phyloP scores from a whole-genome alignment of 2,329 filamentous ascomycete species.

The Penicillium sp. region DNA sequence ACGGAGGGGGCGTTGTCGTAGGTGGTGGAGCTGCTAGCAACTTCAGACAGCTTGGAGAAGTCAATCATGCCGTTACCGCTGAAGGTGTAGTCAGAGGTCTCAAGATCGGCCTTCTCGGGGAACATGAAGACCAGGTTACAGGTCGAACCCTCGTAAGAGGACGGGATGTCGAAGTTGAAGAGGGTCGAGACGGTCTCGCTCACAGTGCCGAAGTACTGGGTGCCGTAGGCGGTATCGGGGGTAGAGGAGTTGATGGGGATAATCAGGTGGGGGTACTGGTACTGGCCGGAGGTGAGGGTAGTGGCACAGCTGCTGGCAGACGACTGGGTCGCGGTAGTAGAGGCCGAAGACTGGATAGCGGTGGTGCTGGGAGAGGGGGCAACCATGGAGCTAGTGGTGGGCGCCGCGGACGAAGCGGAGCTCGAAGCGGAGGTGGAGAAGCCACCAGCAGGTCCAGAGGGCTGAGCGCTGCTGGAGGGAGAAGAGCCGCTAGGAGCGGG shows the following conservation, averaged over 20 bases:
- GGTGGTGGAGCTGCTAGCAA: constrained; percentile 52
- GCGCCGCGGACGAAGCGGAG: constrained; percentile 11
- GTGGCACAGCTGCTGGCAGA: constrained; percentile 43
- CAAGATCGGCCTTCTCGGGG: constrained; percentile 56
- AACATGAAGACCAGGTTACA: constrained; percentile 67
- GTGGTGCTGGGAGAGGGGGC: neutral
- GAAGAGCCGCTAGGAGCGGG: neutral
- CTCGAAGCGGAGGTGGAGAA: neutral
- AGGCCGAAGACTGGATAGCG: constrained; percentile 7
- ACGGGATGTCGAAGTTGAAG: constrained; percentile 69
- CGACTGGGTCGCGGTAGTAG: constrained; percentile 13
- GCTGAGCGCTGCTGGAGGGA: neutral
- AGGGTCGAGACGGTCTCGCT: constrained; percentile 56
- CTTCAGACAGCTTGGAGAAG: constrained; percentile 51
- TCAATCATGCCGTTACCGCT: constrained; percentile 55
- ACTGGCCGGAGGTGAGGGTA: constrained; percentile 44
- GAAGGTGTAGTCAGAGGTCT: constrained; percentile 59
- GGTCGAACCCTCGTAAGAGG: constrained; percentile 55
- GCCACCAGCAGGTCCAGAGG: neutral
- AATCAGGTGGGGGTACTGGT: constrained; percentile 63
- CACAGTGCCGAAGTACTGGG: constrained; percentile 57
- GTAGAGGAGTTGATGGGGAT: constrained; percentile 57
- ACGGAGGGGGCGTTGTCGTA: constrained; percentile 54
- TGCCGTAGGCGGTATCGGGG: constrained; percentile 55
- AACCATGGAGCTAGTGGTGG: neutral